These are phyloP conservation scores for Colletotrichum scovillei DNA, from an alignment of 2,329 filamentous ascomycete genomes.

Conservation along the genomic window DNA sequence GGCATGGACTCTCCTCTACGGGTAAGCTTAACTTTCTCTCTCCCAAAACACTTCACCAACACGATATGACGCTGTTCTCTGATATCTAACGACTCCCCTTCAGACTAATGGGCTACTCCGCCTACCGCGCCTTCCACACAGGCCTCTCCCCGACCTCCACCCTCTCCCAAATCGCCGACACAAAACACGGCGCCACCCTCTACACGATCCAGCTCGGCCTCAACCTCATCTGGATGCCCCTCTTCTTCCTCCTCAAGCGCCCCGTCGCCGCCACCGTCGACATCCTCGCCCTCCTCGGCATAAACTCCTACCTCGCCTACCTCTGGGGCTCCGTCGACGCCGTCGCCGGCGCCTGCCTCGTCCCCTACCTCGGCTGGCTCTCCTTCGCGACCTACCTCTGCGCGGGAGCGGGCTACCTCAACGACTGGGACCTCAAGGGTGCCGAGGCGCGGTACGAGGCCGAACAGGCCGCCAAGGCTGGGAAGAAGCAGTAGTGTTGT, in stretches of 20 bases:
- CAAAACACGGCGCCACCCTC: slow-evolving; percentile 78
- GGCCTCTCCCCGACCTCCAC: slow-evolving; percentile 69
- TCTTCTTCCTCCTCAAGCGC: slow-evolving; percentile 85
- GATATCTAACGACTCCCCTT: not conserved
- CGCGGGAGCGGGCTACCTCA: slow-evolving; percentile 74
- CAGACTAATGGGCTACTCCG: slow-evolving; percentile 86
- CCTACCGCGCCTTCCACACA: slow-evolving; percentile 78
- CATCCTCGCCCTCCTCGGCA: slow-evolving; percentile 77
- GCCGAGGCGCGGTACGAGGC: slow-evolving; percentile 39
- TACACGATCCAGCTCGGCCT: slow-evolving; percentile 89
- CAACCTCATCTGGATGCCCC: slow-evolving; percentile 90
- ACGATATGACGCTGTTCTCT: slow-evolving; percentile 5
- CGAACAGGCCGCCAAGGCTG: slow-evolving; percentile 40
- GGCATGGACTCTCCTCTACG: slow-evolving; percentile 75
- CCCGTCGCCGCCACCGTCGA: slow-evolving; percentile 82
- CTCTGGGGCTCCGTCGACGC: slow-evolving; percentile 81
- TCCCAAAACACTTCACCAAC: slow-evolving; percentile 17
- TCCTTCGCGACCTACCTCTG: slow-evolving; percentile 89
- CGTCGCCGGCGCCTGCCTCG: slow-evolving; percentile 78
- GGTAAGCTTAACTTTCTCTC: slow-evolving; percentile 43
- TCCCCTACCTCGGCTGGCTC: slow-evolving; percentile 88
- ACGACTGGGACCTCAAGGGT: slow-evolving; percentile 69
- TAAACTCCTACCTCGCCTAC: slow-evolving; percentile 79
- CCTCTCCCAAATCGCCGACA: slow-evolving; percentile 65
- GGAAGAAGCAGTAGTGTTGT: slow-evolving; percentile 38